phyloP scores from a whole-genome alignment of 2,329 filamentous ascomycete genomes.

The Botryotinia convoluta region DNA sequence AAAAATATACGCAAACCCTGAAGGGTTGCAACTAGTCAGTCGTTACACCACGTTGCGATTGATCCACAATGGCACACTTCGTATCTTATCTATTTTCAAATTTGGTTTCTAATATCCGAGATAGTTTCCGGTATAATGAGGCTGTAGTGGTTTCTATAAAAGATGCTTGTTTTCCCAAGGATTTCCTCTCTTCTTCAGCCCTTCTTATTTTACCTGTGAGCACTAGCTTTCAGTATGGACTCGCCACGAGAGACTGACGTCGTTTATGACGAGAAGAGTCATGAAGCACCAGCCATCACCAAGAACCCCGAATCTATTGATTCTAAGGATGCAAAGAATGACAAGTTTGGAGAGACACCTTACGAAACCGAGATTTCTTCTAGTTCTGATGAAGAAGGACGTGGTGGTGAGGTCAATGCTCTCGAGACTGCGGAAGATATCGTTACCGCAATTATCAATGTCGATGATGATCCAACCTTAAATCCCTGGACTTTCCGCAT shows the following conservation, averaged over 20 bases:
- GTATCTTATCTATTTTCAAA: conserved; percentile 5
- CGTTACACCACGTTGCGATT: background rate
- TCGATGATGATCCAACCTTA: conserved; percentile 28
- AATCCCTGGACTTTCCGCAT: conserved; percentile 42
- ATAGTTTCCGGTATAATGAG: background rate
- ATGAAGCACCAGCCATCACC: background rate
- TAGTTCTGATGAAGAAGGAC: conserved; percentile 11
- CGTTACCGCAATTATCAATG: conserved; percentile 21
- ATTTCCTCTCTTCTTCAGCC: background rate
- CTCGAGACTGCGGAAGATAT: conserved; percentile 21
- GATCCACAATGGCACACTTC: conserved; percentile 1
- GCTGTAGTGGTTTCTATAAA: background rate
- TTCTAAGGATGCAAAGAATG: background rate
- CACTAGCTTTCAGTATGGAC: conserved; percentile 5
- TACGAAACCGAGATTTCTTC: conserved; percentile 9
- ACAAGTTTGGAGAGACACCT: background rate
- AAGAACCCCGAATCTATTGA: background rate
- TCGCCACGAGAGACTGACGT: conserved; percentile 9
- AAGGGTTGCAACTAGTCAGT: background rate
- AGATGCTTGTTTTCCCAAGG: background rate
- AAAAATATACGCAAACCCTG: background rate
- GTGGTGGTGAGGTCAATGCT: conserved; percentile 10
- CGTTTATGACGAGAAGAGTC: conserved; percentile 16
- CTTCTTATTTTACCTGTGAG: conserved; percentile 6
- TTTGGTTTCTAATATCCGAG: background rate